Conservation (phyloP, 331 rosid genomes). For the Stylosanthes scabra region DNA sequence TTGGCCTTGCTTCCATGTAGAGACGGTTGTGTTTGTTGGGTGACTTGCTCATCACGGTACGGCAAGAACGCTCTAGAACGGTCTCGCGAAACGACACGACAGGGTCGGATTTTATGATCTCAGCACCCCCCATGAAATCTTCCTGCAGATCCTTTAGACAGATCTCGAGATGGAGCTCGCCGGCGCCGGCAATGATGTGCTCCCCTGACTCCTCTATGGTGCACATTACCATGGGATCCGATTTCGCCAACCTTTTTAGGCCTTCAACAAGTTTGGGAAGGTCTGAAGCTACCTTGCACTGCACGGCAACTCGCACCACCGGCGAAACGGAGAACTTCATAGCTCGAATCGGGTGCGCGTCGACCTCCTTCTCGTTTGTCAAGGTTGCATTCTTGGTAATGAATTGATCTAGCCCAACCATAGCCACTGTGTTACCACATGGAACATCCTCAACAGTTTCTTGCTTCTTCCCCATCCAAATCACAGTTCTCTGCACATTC, state of each 20-base stretch:
- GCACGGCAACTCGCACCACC: conserved; percentile 82
- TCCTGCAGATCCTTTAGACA: conserved; percentile 86
- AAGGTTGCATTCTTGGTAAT: conserved; percentile 82
- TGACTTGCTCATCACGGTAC: conserved; percentile 79
- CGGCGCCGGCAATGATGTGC: conserved; percentile 85
- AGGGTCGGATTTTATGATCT: conserved; percentile 73
- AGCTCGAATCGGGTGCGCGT: conserved; percentile 80
- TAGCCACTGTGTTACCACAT: conserved; percentile 77
- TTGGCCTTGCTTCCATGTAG: conserved; percentile 80
- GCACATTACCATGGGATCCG: conserved; percentile 81
- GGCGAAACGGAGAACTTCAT: conserved; percentile 84
- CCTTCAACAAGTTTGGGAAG: conserved; percentile 88
- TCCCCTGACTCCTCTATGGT: conserved; percentile 76
- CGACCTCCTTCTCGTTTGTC: conserved; percentile 78
- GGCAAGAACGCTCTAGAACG: conserved; percentile 66
- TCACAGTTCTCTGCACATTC: conserved; percentile 79
- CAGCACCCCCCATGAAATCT: conserved; percentile 79
- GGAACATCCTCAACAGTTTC: conserved; percentile 85
- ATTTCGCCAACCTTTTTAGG: conserved; percentile 71
- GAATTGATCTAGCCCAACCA: conserved; percentile 76
- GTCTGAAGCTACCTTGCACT: conserved; percentile 85
- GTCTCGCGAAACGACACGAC: conserved; percentile 86
- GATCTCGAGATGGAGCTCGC: conserved; percentile 82
- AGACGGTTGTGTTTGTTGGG: conserved; percentile 78
- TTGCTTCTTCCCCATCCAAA: conserved; percentile 85